These are phyloP conservation scores for Cetradonia linearis DNA, from an alignment of 495 filamentous ascomycete species.

Conservation along the genomic window DNA sequence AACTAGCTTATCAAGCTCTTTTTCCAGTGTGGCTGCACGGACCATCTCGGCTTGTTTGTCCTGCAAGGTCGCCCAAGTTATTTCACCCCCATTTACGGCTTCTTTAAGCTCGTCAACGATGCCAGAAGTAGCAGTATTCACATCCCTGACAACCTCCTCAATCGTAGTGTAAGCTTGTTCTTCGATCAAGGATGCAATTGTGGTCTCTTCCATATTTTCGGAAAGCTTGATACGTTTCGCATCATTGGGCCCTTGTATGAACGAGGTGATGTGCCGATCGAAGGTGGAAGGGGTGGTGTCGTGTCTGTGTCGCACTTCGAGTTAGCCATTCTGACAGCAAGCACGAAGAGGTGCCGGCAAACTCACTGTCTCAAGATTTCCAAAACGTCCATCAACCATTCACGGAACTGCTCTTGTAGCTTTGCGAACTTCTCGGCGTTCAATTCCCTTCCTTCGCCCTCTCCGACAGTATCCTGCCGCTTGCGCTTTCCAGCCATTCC, in stretches of 20 bases:
- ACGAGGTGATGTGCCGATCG: conserved; percentile 15
- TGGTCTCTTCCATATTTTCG: conserved; percentile 32
- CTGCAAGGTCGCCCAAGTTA: conserved; percentile 17
- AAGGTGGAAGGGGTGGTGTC: conserved; percentile 24
- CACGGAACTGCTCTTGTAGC: conserved; percentile 13
- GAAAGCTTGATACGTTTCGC: conserved; percentile 42
- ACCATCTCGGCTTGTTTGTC: conserved; percentile 28
- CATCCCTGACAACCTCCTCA: conserved; percentile 41
- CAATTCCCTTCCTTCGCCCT: conserved; percentile 5
- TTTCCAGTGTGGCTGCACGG: conserved; percentile 37
- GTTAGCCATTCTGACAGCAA: conserved; percentile 1
- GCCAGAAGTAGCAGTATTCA: conserved; percentile 39
- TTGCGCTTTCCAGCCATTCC: conserved; percentile 24
- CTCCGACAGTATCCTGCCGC: conserved; percentile 14
- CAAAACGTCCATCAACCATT: conserved; percentile 22
- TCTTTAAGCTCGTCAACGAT: conserved; percentile 37
- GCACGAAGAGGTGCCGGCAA: background rate
- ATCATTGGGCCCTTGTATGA: conserved; percentile 1
- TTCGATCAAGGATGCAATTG: conserved; percentile 35
- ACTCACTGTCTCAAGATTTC: conserved; percentile 22
- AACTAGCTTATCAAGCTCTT: conserved; percentile 40
- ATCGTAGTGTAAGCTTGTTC: conserved; percentile 36
- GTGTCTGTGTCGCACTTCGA: conserved; percentile 8
- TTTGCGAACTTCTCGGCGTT: conserved; percentile 3
- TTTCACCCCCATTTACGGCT: conserved; percentile 26